These are phyloP conservation scores for Macadamia tetraphylla DNA, from an alignment of 164 flowering plant species.

Conservation along the genomic window DNA sequence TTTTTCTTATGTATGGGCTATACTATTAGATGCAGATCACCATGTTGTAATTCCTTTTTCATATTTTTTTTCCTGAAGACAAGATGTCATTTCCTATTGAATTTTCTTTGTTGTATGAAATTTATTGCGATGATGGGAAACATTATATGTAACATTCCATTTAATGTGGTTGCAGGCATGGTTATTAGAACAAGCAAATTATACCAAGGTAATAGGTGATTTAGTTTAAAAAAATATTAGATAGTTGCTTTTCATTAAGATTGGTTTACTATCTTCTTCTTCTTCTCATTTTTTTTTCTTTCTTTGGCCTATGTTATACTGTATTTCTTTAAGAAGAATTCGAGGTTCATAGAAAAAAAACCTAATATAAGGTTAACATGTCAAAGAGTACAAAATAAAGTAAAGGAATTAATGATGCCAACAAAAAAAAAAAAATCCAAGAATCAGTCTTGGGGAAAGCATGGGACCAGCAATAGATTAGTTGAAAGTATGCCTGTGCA, in stretches of 20 bases:
- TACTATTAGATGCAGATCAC: not conserved
- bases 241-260: not conserved
- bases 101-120: not conserved
- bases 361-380: not conserved
- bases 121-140: not conserved
- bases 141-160: not conserved
- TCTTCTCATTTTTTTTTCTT: too few relatives aligned
- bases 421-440: not conserved
- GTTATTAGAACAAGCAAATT: conserved; percentile 68
- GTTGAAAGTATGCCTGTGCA: not conserved
- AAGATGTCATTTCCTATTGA: not conserved
- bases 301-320: not conserved
- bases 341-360: not conserved
- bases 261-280: not conserved
- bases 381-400: too few relatives aligned
- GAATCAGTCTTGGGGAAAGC: not conserved
- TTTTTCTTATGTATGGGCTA: too few relatives aligned
- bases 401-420: too few relatives aligned
- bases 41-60: not conserved
- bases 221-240: not conserved
- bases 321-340: not conserved
- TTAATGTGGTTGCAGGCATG: conserved; percentile 50
- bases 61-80: not conserved
- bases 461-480: too few relatives aligned
- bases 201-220: conserved; percentile 59